These are phyloP conservation scores for Helminthosporium solani DNA, from an alignment of 2,329 filamentous ascomycete species.

Conservation along the genomic window DNA sequence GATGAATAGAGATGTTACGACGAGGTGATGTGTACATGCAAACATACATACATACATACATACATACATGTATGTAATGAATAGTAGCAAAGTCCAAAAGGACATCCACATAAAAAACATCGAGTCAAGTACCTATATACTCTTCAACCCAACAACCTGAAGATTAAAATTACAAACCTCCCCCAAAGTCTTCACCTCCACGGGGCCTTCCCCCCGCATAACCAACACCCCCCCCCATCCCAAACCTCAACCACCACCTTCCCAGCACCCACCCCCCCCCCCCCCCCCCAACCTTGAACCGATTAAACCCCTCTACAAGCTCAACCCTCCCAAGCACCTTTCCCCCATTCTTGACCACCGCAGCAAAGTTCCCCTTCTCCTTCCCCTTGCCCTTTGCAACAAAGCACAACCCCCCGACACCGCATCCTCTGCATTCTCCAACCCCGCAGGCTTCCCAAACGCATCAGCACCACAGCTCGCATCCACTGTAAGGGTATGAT, in stretches of 20 bases:
- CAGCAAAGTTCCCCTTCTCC: constrained; percentile 17
- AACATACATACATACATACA: no score
- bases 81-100: no score
- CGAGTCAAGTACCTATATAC: no score
- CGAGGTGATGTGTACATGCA: no score
- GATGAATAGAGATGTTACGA: no score
- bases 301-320: constrained; percentile 20
- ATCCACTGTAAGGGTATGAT: constrained; percentile 23
- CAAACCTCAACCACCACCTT: constrained; percentile 30
- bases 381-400: constrained; percentile 22
- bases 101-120: no score
- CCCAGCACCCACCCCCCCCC: constrained; percentile 17
- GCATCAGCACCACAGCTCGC: constrained; percentile 48
- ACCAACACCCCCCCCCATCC: constrained; percentile 24
- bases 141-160: constrained; percentile 9
- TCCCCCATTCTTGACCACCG: constrained; percentile 23
- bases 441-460: constrained; percentile 30
- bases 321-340: constrained; percentile 15
- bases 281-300: constrained; percentile 22
- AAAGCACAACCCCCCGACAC: constrained; percentile 26
- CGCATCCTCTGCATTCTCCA: constrained; percentile 16
- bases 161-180: constrained; percentile 21
- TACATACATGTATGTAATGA: no score
- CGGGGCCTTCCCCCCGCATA: constrained; percentile 16
- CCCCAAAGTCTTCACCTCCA: constrained; percentile 8